These are phyloP conservation scores for Globisporangium okanoganense DNA, from an alignment of 352 stramenopile genomes.

Conservation along the genomic window DNA sequence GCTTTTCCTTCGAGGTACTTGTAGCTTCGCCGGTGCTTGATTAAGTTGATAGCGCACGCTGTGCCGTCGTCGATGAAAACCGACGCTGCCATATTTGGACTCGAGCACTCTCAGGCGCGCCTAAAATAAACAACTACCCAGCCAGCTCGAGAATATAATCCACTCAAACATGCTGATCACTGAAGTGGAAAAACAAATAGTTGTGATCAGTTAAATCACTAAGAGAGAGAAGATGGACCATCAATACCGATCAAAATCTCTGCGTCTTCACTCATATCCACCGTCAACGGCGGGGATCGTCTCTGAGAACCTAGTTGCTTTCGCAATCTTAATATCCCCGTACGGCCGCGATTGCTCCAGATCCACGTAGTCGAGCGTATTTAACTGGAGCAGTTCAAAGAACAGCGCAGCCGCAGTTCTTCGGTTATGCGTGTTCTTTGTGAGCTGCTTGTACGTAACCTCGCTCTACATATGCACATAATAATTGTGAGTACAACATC, in stretches of 20 bases:
- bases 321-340: conserved; percentile 92
- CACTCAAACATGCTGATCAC: background rate
- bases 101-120: background rate
- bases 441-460: conserved; percentile 85
- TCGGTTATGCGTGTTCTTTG: conserved; percentile 73
- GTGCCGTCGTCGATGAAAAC: background rate
- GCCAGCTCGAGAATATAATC: conserved; percentile 5
- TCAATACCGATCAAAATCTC: conserved; percentile 2
- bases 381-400: conserved; percentile 97
- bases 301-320: conserved; percentile 64
- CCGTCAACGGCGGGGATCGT: conserved; percentile 77
- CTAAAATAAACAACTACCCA: conserved; percentile 1
- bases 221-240: background rate
- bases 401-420: conserved; percentile 93
- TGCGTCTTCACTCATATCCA: conserved; percentile 17
- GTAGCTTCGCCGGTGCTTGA: background rate
- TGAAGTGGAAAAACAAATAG: conserved; percentile 1
- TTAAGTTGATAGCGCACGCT: background rate
- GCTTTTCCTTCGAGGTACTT: background rate
- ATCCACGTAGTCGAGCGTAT: conserved; percentile 97
- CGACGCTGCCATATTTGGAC: background rate
- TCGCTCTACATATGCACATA: conserved; percentile 29
- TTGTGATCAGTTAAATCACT: conserved; percentile 6
- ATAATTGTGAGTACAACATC: background rate
- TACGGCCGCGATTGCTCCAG: conserved; percentile 92